Conservation (phyloP, 345 rosid species). For the Dipteronia dyeriana region DNA sequence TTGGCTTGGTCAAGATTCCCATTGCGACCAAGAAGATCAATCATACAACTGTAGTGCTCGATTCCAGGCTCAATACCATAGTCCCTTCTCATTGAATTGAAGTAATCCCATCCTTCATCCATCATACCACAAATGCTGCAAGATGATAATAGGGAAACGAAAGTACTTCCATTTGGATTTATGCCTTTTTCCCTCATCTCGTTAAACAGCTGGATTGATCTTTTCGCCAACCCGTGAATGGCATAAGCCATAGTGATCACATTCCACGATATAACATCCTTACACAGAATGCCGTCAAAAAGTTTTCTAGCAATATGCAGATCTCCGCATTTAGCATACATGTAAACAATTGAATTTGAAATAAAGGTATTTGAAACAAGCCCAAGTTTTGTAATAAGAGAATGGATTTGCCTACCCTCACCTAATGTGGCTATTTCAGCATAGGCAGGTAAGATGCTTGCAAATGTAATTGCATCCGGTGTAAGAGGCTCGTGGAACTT, state of each 20-base stretch:
- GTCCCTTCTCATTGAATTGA: conserved; percentile 56
- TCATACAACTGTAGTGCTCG: conserved; percentile 73
- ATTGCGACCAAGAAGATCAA: conserved; percentile 73
- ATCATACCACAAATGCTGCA: conserved; percentile 76
- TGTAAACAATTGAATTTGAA: conserved; percentile 61
- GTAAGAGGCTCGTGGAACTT: conserved; percentile 33
- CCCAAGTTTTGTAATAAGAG: conserved; percentile 41
- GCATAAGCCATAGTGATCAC: conserved; percentile 74
- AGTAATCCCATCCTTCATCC: conserved; percentile 71
- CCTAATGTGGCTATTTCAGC: conserved; percentile 54
- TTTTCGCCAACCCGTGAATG: conserved; percentile 61
- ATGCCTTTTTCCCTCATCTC: conserved; percentile 50
- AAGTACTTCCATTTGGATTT: conserved; percentile 66
- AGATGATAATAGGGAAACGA: conserved; percentile 61
- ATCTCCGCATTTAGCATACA: conserved; percentile 77
- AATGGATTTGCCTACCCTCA: conserved; percentile 63
- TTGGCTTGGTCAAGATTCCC: conserved; percentile 53
- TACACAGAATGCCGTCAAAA: conserved; percentile 43
- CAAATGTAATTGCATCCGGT: conserved; percentile 60
- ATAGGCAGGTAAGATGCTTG: conserved; percentile 66
- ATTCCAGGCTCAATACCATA: conserved; percentile 68
- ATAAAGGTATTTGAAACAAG: conserved; percentile 41
- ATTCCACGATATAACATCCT: conserved; percentile 78
- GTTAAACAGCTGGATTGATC: conserved; percentile 46
- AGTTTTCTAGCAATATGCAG: conserved; percentile 55